A percentile compares a stretch with the other conserved stretches of the same genome.
Evolutionary conservation across 331 rosid species (phyloP).

Genomic region (Saraca asoca): DNA sequence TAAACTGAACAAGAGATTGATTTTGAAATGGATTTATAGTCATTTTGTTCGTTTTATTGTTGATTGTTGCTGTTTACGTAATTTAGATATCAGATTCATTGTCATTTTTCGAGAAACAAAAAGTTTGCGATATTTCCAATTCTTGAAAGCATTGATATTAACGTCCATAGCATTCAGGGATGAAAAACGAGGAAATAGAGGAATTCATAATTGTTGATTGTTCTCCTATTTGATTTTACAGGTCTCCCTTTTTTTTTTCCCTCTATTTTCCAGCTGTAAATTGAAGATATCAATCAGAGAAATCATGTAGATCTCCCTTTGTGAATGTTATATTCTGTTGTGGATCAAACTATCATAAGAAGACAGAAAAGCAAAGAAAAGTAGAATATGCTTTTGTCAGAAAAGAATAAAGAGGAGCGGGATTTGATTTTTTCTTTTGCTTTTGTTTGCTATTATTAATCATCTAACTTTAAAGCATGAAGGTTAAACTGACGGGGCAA

Average conservation of each 20-base stretch:
- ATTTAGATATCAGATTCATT: background rate
- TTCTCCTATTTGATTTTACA: background rate
- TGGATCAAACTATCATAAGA: background rate
- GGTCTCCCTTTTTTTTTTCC: background rate
- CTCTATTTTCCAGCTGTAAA: background rate
- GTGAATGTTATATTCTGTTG: background rate
- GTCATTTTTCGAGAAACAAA: background rate
- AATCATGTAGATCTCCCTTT: background rate
- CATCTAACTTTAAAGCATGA: background rate
- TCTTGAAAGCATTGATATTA: no score
- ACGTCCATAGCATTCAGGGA: no score
- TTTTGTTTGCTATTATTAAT: background rate
- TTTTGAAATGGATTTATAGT: background rate
- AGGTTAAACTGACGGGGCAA: background rate
- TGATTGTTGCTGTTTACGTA: background rate
- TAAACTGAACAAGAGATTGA: no score
- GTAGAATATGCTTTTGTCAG: no score
- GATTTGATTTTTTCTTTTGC: no score
- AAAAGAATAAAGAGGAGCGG: no score
- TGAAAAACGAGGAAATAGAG: no score
- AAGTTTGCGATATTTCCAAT: background rate
- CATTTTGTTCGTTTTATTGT: background rate
- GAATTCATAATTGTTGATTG: no score
- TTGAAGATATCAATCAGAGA: slow-evolving; percentile 4
- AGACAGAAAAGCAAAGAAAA: background rate